These are phyloP conservation scores for Solanum neorickii DNA, from an alignment of 257 asterid species.

Conservation along the genomic window DNA sequence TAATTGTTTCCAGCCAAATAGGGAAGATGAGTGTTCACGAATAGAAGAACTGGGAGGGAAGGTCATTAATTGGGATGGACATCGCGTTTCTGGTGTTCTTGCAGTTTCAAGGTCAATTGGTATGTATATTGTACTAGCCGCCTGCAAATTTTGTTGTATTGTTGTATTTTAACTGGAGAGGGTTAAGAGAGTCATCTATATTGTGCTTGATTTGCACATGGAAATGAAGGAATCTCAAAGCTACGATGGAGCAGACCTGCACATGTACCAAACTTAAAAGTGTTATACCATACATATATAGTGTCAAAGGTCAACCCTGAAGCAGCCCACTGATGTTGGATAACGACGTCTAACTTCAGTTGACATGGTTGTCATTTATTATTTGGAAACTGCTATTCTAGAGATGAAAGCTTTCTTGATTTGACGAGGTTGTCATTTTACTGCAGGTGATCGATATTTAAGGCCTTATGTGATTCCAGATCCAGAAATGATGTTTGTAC, in stretches of 20 bases:
- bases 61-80: slow-evolving; percentile 73
- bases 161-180: neutral
- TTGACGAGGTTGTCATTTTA: neutral
- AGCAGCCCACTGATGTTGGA: neutral
- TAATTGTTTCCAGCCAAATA: slow-evolving; percentile 37
- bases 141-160: neutral
- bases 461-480: slow-evolving; percentile 60
- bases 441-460: slow-evolving; percentile 65
- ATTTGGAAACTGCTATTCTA: neutral
- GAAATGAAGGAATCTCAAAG: neutral
- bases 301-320: neutral
- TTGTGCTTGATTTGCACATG: neutral
- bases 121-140: slow-evolving; percentile 10
- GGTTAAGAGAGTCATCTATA: neutral
- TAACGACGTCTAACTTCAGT: neutral
- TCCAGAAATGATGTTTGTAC: slow-evolving; percentile 46
- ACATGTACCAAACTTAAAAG: neutral
- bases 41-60: slow-evolving; percentile 70
- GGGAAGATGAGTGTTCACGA: slow-evolving; percentile 57
- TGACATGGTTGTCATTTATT: neutral
- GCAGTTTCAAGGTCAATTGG: slow-evolving; percentile 80
- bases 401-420: neutral
- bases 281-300: neutral
- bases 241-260: neutral
- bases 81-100: slow-evolving; percentile 72